Percentiles rank a stretch among this genome's conserved stretches.
Evolutionary conservation across 192 early-diverging fungal genomes (phyloP).

Genomic region (Umbelopsis ramanniana): DNA sequence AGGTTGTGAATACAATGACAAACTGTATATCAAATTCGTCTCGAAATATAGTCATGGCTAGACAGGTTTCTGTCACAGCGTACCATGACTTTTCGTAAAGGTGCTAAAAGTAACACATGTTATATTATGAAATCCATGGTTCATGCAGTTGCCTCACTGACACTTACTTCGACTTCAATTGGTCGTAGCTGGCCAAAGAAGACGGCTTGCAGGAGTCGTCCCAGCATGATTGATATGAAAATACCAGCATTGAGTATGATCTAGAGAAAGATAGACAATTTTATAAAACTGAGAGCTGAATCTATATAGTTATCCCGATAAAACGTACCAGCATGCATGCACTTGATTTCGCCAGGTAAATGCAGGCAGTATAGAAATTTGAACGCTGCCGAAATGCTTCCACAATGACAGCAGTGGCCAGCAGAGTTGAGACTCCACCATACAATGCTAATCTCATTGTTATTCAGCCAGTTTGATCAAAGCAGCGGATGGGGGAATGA

Average conservation of each 20-base stretch:
- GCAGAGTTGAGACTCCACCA: conserved; percentile 66
- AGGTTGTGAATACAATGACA: conserved; percentile 80
- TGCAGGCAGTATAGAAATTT: conserved; percentile 91
- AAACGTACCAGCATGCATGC: conserved; percentile 81
- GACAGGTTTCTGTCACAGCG: conserved; percentile 93
- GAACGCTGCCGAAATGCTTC: conserved; percentile 68
- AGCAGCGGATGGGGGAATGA: neutral
- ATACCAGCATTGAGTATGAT: conserved; percentile 81
- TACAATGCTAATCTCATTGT: conserved; percentile 65
- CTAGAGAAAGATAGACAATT: conserved; percentile 33
- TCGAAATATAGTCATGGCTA: conserved; percentile 95
- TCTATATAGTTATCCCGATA: neutral
- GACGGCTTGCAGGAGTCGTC: conserved; percentile 74
- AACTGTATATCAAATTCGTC: conserved; percentile 93
- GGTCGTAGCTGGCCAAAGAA: conserved; percentile 94
- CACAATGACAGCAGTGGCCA: conserved; percentile 66
- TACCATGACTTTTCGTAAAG: conserved; percentile 98
- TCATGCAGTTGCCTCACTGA: neutral
- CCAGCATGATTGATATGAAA: conserved; percentile 79
- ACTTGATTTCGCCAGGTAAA: conserved; percentile 87
- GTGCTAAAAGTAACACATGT: conserved; percentile 56
- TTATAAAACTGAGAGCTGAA: too few relatives aligned
- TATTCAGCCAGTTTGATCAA: conserved; percentile 9
- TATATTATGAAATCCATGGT: neutral
- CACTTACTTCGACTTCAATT: conserved; percentile 86